Conservation (phyloP, 1,139 yeast genomes). For the Geotrichum carabidarum region DNA sequence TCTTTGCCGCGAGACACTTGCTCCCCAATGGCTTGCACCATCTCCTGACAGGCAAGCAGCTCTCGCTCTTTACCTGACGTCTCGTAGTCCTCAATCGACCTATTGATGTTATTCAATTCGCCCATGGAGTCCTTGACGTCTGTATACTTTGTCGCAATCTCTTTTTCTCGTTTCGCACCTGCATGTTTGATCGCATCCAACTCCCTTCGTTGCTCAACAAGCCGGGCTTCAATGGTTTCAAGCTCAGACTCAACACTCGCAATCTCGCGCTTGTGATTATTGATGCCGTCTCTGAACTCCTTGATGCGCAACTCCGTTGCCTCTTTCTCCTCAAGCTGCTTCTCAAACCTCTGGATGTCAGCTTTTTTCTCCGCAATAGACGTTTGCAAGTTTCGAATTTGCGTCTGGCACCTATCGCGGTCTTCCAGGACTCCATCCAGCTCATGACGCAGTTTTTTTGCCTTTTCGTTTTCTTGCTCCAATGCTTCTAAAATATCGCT, state of each 20-base stretch:
- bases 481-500: conserved; percentile 53
- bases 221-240: conserved; percentile 16
- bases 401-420: conserved; percentile 48
- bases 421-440: conserved; percentile 45
- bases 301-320: conserved; percentile 32
- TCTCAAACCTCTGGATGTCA: conserved; percentile 44
- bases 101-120: conserved; percentile 19
- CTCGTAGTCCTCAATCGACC: conserved; percentile 21
- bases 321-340: conserved; percentile 23
- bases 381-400: conserved; percentile 48
- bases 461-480: conserved; percentile 41
- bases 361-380: conserved; percentile 55
- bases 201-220: conserved; percentile 20
- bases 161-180: conserved; percentile 21
- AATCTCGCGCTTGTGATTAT: conserved; percentile 19
- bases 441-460: conserved; percentile 46
- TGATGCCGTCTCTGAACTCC: conserved; percentile 27
- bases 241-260: conserved; percentile 14
- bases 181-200: conserved; percentile 21
- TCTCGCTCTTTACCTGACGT: conserved; percentile 12
- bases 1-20: conserved; percentile 20
- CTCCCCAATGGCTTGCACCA: conserved; percentile 17
- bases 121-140: conserved; percentile 18
- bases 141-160: conserved; percentile 17
- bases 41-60: conserved; percentile 21